Evolutionary conservation across 805 yeast genomes (phyloP).

Genomic region (Jamesozyma hellenica): DNA sequence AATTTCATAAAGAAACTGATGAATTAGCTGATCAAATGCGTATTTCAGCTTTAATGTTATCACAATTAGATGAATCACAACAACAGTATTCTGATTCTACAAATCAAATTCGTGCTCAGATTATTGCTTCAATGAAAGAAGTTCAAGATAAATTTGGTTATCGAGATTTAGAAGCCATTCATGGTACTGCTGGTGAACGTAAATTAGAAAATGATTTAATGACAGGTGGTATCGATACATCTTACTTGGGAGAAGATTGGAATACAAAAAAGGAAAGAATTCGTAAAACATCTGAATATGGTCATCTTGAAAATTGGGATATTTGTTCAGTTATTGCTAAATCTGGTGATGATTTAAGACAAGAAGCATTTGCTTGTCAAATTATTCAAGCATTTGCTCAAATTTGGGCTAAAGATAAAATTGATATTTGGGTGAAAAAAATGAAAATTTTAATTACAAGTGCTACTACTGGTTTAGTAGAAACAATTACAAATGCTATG

Average conservation of each 20-base stretch:
- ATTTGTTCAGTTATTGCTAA: constrained; percentile 90
- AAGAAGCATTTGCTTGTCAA: constrained; percentile 97
- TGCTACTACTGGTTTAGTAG: constrained; percentile 84
- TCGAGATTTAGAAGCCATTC: constrained; percentile 39
- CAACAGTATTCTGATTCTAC: constrained; percentile 37
- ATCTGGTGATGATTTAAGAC: constrained; percentile 91
- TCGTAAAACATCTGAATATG: constrained; percentile 65
- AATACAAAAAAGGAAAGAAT: constrained; percentile 69
- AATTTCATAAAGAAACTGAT: constrained; percentile 29
- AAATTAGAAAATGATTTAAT: constrained; percentile 87
- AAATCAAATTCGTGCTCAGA: constrained; percentile 60
- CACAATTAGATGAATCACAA: constrained; percentile 67
- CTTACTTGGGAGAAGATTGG: constrained; percentile 92
- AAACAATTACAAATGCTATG: constrained; percentile 89
- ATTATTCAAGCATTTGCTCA: constrained; percentile 76
- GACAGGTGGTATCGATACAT: constrained; percentile 56
- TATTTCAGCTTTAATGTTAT: constrained; percentile 89
- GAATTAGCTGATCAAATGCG: constrained; percentile 86
- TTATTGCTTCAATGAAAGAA: constrained; percentile 64
- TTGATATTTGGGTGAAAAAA: constrained; percentile 81
- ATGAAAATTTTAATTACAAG: constrained; percentile 91
- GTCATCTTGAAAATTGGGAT: constrained; percentile 89
- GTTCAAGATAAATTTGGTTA: constrained; percentile 59
- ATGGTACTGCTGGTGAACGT: constrained; percentile 80
- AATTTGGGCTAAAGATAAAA: constrained; percentile 63